phyloP scores from a whole-genome alignment of 352 stramenopile species.

The Phytophthora hybrid region DNA sequence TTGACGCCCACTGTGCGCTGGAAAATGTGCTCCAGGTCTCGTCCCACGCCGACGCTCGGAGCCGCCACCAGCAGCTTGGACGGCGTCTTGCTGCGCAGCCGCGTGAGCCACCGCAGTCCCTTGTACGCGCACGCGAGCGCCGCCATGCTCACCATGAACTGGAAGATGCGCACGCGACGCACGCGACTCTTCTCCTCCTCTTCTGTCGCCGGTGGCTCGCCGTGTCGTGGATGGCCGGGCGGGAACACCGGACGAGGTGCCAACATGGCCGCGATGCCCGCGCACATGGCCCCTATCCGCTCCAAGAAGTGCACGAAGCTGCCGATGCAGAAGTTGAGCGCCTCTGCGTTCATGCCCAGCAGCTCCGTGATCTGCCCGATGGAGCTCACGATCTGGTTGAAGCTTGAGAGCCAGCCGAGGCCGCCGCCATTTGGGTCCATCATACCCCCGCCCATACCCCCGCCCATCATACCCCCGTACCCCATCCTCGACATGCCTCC shows the following conservation, averaged over 20 bases:
- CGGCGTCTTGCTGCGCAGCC: slow-evolving; percentile 45
- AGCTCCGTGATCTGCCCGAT: slow-evolving; percentile 82
- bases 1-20: slow-evolving; percentile 60
- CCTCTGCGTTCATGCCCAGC: slow-evolving; percentile 81
- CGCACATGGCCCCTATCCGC: slow-evolving; percentile 81
- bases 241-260: slow-evolving; percentile 69
- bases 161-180: slow-evolving; percentile 80
- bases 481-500: slow-evolving; percentile 40
- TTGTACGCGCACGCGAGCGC: slow-evolving; percentile 68
- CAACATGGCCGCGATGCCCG: slow-evolving; percentile 72
- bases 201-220: slow-evolving; percentile 63
- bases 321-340: slow-evolving; percentile 81
- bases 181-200: slow-evolving; percentile 79
- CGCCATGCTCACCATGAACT: slow-evolving; percentile 78
- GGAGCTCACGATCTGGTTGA: slow-evolving; percentile 76
- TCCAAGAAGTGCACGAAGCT: slow-evolving; percentile 89
- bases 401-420: slow-evolving; percentile 69
- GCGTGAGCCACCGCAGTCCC: slow-evolving; percentile 58
- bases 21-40: slow-evolving; percentile 78
- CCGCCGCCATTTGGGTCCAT: slow-evolving; percentile 54
- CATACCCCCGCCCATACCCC: slow-evolving; percentile 28
- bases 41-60: slow-evolving; percentile 34
- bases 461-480: slow-evolving; percentile 50
- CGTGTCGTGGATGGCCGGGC: slow-evolving; percentile 78
- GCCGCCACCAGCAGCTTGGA: slow-evolving; percentile 48